These are phyloP conservation scores for Globisporangium abappressorium DNA, from an alignment of 352 stramenopile genomes.

Conservation along the genomic window DNA sequence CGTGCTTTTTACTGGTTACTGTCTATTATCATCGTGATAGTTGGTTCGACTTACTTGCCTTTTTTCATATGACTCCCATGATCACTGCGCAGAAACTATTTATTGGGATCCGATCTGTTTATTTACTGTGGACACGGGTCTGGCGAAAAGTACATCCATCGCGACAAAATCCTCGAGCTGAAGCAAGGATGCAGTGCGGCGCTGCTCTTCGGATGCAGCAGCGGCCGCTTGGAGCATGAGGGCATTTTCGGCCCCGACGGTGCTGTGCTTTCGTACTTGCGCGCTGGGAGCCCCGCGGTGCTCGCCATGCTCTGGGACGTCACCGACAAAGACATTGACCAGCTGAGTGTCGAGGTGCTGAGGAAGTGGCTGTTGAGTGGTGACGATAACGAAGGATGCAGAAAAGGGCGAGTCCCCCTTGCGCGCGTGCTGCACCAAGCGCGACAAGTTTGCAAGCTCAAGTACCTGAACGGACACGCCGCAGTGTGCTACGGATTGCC, in stretches of 20 bases:
- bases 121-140: slow-evolving; percentile 98
- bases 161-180: slow-evolving; percentile 66
- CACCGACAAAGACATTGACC: slow-evolving; percentile 98
- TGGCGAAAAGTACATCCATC: slow-evolving; percentile 91
- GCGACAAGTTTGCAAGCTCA: slow-evolving; percentile 90
- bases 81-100: slow-evolving; percentile 31
- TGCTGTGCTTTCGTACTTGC: slow-evolving; percentile 93
- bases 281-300: slow-evolving; percentile 90
- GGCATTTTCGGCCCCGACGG: slow-evolving; percentile 94
- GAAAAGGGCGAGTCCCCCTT: slow-evolving; percentile 29
- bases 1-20: not conserved
- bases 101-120: slow-evolving; percentile 83
- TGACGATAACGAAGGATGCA: slow-evolving; percentile 21
- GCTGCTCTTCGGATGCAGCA: slow-evolving; percentile 98
- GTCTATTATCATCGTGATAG: not conserved
- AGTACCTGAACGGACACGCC: slow-evolving; percentile 93
- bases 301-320: slow-evolving; percentile 99
- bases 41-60: not conserved
- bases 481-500: slow-evolving; percentile 96
- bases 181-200: slow-evolving; percentile 64
- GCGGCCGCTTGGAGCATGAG: slow-evolving; percentile 82
- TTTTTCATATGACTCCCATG: not conserved
- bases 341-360: slow-evolving; percentile 72
- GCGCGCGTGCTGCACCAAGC: slow-evolving; percentile 69
- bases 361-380: slow-evolving; percentile 63